Base-by-base conservation (phyloP, 2,329 filamentous ascomycete genomes). In the Aspergillus sp. region DNA sequence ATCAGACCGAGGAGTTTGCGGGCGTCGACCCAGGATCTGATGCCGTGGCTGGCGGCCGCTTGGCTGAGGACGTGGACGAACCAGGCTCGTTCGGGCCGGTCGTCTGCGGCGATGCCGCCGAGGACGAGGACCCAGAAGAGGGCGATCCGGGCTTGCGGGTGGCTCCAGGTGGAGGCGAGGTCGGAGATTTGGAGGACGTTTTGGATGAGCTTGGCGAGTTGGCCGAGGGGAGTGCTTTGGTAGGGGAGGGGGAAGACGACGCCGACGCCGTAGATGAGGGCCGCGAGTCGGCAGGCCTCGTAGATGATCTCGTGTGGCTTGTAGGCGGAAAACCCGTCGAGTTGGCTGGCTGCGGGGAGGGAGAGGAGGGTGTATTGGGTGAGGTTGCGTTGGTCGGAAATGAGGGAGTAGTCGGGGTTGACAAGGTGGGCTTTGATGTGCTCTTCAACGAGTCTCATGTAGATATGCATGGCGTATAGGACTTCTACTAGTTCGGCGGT, bases 221-320 rank as follows among this genome's bases (percentile, higher is more conserved):
- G 59, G 2, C 64, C 58, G 5, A 78, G 72, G 0, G 77, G 77
- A 1, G 74, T 71, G 17, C 73, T 76, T 30, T 74, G 71, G 2
- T 70, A 69, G 2, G 77, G 77, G 0, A 79, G 66, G 11, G 77
- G 77, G 60, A 77, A 77, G 32, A 78, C 65, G 6, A 78, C 73
- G 8, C 76, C 71, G 21, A 77, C 70, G 54, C 73, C 71, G 63
- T 75, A 78, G 13, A 78, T 67, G 3, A 76, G 61, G 1, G 69
- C 71, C 3, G 73, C 71, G 3, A 79, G 66, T 10, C 76, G 76
- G 49, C 69, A 73, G 8, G 73, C 61, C 50, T 78, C 73, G 59
- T 77, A 76, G 15, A 73, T 69, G 13, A 66, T 57, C 27, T 68
- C 63, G 1, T 69, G 65, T 1, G 64, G 65, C 10, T 65, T 64